phyloP scores from a whole-genome alignment of 2,329 filamentous ascomycete genomes.

The Trichoderma sp. region DNA sequence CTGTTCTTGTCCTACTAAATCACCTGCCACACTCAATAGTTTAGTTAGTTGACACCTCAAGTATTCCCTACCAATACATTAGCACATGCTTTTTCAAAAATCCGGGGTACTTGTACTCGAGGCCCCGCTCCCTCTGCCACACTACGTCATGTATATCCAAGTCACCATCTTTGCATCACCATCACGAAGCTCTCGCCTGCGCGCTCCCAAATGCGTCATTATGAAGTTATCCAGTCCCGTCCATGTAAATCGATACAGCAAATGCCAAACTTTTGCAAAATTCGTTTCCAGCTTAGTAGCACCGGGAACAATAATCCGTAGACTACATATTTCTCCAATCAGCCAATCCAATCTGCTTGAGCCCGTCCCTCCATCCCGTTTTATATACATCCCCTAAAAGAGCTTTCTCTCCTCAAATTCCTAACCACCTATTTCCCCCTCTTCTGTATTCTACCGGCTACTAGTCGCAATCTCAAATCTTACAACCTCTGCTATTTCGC shows the following conservation, averaged over 20 bases:
- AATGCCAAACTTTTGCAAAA: background rate
- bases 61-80: background rate
- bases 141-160: constrained; percentile 21
- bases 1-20: no score
- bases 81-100: background rate
- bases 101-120: constrained; percentile 1
- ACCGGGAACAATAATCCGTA: background rate
- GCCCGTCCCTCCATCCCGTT: background rate
- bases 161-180: constrained; percentile 15
- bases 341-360: background rate
- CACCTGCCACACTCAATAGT: background rate
- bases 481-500: background rate
- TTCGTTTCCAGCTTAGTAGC: background rate
- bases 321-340: background rate
- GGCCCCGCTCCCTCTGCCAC: constrained; percentile 6
- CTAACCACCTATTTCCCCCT: background rate
- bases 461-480: background rate
- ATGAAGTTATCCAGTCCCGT: constrained; percentile 1
- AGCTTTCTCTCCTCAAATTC: background rate
- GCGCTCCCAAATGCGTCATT: background rate
- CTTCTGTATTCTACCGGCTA: background rate
- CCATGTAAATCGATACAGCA: background rate
- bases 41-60: background rate
- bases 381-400: background rate
- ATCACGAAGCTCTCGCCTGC: constrained; percentile 3